A percentile compares a stretch with the other conserved stretches of the same genome.
phyloP scores from a whole-genome alignment of 2,329 filamentous ascomycete species.

The Tolypocladium nubicola region DNA sequence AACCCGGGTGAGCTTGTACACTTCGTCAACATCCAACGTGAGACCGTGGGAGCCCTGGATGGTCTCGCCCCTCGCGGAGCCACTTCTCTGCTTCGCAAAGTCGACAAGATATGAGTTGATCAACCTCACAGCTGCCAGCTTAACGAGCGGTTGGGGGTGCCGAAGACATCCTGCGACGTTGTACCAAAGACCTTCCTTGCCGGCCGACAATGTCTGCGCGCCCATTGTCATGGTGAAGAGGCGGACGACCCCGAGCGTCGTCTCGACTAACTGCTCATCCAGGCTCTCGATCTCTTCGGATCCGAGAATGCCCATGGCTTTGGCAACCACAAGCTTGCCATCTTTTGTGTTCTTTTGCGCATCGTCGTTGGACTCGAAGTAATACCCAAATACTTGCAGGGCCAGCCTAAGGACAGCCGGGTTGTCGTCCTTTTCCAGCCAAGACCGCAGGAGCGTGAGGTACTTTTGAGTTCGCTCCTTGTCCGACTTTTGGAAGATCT shows the following conservation, averaged over 20 bases:
- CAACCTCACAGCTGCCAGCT: slow-evolving; percentile 64
- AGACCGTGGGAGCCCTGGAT: slow-evolving; percentile 64
- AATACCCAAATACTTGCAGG: slow-evolving; percentile 72
- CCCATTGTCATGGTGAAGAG: slow-evolving; percentile 60
- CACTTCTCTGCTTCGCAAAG: slow-evolving; percentile 51
- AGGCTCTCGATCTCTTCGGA: slow-evolving; percentile 40
- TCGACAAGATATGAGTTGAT: slow-evolving; percentile 71
- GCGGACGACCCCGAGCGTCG: slow-evolving; percentile 57
- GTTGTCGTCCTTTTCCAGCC: slow-evolving; percentile 69
- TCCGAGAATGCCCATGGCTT: slow-evolving; percentile 40
- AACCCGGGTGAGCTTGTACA: slow-evolving; percentile 46
- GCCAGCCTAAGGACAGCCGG: slow-evolving; percentile 59
- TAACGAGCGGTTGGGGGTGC: slow-evolving; percentile 63
- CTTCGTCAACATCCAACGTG: slow-evolving; percentile 50
- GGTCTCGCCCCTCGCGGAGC: slow-evolving; percentile 41
- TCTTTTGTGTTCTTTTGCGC: slow-evolving; percentile 55
- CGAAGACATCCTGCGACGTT: slow-evolving; percentile 58
- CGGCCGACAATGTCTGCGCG: slow-evolving; percentile 47
- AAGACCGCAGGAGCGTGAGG: slow-evolving; percentile 58
- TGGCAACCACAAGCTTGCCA: slow-evolving; percentile 48
- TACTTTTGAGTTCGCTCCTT: slow-evolving; percentile 62
- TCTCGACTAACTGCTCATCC: slow-evolving; percentile 65
- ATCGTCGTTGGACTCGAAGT: slow-evolving; percentile 60
- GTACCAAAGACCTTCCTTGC: slow-evolving; percentile 58
- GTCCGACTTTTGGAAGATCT: slow-evolving; percentile 70